Evolutionary conservation across 306 rosid genomes (phyloP), one percentile per base, ranked within the genome.

Genomic region (Cucumis melo): DNA sequence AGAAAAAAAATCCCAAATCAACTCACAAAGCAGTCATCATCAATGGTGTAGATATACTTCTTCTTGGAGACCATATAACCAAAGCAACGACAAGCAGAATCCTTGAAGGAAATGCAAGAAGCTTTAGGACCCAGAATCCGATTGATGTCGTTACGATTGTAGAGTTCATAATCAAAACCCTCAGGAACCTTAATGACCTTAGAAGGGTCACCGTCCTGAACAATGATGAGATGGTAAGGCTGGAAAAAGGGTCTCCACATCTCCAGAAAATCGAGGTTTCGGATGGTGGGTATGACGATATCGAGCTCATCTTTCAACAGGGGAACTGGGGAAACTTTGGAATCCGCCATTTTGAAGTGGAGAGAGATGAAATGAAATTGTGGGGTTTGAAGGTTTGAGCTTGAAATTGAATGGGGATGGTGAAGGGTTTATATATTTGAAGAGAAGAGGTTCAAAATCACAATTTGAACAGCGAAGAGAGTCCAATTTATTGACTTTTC

Each of bases 1-100:
- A 56, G 56, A 55, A 6, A 12, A 41, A 24, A 56, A 68, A 55
- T 10, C 51, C 59, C n/a, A 10, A 70, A 42, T 19, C 7, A 54
- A 78, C 97, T 86, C 77, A 92, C 97, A 23, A 92, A 92, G 92
- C 97, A 92, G 72, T 92, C 96, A 48, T 92, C 97, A 17, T 92
- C 97, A 55, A 92, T 92, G 71, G 93, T 92, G 73, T 57, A 92
- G 85, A 90, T 86, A 80, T 92, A 92, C 88, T 92, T 92, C 96
- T 92, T 90, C 88, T 92, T 92, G 12, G 97, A 90, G 64, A 92
- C 93, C 92, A 92, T 82, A 75, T 81, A 90, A 2, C 96, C 93
- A 53, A 92, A 92, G 88, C 96, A 92, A 0, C 93, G 88, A 38
- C 96, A 90, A 51, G 97, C 97, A 17, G 93, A 87, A 57, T 92